These are phyloP conservation scores for Coemansia sp. DNA, from an alignment of 192 early-diverging fungal species.

Conservation along the genomic window DNA sequence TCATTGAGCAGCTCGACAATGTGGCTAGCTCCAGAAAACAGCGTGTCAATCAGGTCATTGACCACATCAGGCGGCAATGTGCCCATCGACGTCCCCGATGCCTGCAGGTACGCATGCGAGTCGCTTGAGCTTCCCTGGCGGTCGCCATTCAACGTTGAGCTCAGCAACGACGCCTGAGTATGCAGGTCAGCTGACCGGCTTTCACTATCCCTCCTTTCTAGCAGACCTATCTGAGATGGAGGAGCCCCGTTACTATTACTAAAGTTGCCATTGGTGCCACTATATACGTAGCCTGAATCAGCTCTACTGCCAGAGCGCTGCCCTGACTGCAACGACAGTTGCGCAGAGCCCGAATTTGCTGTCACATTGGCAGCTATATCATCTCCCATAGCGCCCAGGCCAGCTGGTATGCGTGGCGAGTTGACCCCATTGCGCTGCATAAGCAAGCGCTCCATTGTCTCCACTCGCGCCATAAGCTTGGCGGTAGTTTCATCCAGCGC, in stretches of 20 bases:
- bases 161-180: constrained; percentile 5
- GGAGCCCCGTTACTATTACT: too few relatives aligned
- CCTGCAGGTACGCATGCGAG: constrained; percentile 1
- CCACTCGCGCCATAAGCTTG: constrained; percentile 45
- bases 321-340: neutral
- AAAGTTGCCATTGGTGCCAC: neutral
- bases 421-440: constrained; percentile 44
- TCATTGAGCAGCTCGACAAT: constrained; percentile 37
- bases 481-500: constrained; percentile 31
- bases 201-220: constrained; percentile 13
- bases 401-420: constrained; percentile 20
- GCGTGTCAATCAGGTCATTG: constrained; percentile 37
- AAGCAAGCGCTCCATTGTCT: constrained; percentile 52
- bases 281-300: neutral
- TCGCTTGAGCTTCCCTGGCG: constrained; percentile 9
- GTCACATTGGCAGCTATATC: too few relatives aligned
- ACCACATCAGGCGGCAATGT: constrained; percentile 19
- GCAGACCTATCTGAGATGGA: too few relatives aligned
- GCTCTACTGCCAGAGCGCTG: neutral
- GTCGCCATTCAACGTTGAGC: constrained; percentile 3
- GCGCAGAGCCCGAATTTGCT: neutral
- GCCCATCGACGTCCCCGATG: neutral
- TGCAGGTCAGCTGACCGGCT: constrained; percentile 15
- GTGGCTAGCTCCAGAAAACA: constrained; percentile 20
- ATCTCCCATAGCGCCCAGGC: neutral